Conservation (phyloP, 2,329 filamentous ascomycete species). For the Fusarium protoensiforme region DNA sequence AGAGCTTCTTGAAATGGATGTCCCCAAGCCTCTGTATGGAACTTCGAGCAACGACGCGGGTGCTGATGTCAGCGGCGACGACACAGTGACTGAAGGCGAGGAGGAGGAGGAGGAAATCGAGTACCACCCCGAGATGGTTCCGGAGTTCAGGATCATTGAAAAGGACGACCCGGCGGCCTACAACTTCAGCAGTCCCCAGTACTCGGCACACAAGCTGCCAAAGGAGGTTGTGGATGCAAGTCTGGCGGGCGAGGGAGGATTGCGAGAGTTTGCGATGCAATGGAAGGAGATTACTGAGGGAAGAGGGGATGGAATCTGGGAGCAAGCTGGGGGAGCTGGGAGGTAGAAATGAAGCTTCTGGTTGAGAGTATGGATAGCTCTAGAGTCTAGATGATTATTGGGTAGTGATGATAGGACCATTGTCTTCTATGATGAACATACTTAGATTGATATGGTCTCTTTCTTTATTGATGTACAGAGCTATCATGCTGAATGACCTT, state of each 20-base stretch:
- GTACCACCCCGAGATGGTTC: conserved; percentile 68
- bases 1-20: conserved; percentile 80
- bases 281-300: conserved; percentile 73
- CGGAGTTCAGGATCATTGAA: conserved; percentile 85
- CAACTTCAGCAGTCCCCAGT: conserved; percentile 85
- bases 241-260: conserved; percentile 74
- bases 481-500: neutral
- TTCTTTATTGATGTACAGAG: neutral
- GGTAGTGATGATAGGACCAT: neutral
- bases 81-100: conserved; percentile 51
- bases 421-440: neutral
- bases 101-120: conserved; percentile 57
- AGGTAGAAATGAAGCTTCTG: neutral
- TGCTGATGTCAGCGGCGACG: conserved; percentile 52
- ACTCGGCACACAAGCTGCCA: conserved; percentile 94
- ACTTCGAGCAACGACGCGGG: conserved; percentile 43
- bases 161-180: conserved; percentile 90
- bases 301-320: conserved; percentile 54
- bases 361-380: neutral
- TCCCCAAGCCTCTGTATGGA: conserved; percentile 68
- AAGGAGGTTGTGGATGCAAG: conserved; percentile 87
- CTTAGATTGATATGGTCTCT: neutral
- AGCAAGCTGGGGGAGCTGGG: conserved; percentile 41
- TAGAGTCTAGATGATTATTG: neutral
- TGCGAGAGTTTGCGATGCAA: conserved; percentile 82